These are phyloP conservation scores for Vitis rotundifolia DNA, from an alignment of 164 flowering plant genomes.

Conservation along the genomic window DNA sequence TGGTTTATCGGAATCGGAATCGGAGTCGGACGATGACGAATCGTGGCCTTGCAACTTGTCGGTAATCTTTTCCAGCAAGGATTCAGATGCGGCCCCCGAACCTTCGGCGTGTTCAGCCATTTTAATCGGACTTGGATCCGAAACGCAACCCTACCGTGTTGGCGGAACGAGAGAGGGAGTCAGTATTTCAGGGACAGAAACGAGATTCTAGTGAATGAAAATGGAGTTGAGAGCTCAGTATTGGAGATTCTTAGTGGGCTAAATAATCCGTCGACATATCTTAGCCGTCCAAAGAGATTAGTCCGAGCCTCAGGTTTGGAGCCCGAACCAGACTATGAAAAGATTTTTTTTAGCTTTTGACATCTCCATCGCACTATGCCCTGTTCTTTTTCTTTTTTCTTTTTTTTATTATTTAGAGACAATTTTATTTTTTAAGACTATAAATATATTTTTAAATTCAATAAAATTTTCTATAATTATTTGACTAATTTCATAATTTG, in stretches of 20 bases:
- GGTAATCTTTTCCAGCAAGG: conserved; percentile 50
- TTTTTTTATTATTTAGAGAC: too few species aligned
- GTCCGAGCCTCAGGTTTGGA: conserved; percentile 7
- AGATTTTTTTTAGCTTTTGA: too few species aligned
- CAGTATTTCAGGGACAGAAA: too few species aligned
- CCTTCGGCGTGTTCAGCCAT: conserved; percentile 48
- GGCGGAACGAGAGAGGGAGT: too few species aligned
- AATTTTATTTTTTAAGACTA: too few species aligned
- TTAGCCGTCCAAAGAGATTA: conserved; percentile 5
- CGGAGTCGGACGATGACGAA: conserved; percentile 49
- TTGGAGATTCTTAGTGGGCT: too few species aligned
- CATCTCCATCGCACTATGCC: too few species aligned
- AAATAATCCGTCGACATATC: not conserved
- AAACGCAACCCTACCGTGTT: not conserved
- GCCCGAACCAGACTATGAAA: not conserved
- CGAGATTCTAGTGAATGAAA: not conserved
- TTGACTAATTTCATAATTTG: too few species aligned
- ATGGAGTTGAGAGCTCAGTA: not conserved
- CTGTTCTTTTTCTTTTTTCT: too few species aligned
- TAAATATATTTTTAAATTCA: too few species aligned
- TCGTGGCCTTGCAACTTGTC: conserved; percentile 46
- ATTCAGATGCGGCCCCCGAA: conserved; percentile 20
- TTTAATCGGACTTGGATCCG: not conserved
- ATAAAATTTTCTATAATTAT: too few species aligned
- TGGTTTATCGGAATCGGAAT: conserved; percentile 46